Conservation (phyloP, 163 green algal species). For the Chlamydomonas reinhardtii region DNA sequence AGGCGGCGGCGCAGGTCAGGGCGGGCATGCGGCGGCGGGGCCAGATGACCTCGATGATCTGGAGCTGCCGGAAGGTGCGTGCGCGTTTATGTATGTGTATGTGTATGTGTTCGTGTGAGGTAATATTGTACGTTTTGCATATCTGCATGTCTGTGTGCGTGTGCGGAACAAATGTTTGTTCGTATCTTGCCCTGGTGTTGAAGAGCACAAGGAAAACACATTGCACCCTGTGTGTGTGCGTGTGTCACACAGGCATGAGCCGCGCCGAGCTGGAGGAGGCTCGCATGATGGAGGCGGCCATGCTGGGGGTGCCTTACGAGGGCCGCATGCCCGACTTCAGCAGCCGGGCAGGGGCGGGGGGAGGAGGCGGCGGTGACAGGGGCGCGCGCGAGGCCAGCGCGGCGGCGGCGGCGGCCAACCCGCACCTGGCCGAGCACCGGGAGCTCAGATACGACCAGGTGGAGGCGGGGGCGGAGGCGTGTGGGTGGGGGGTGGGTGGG, state of each 20-base stretch:
- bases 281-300: slow-evolving; percentile 85
- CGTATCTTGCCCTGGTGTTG: too few species aligned
- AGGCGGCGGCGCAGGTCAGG: neutral
- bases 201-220: too few species aligned
- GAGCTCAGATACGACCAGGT: slow-evolving; percentile 72
- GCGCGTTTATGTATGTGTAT: neutral
- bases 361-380: neutral
- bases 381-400: neutral
- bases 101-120: too few species aligned
- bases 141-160: too few species aligned
- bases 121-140: too few species aligned
- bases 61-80: slow-evolving; percentile 42
- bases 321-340: slow-evolving; percentile 68
- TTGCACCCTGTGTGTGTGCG: neutral
- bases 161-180: too few species aligned
- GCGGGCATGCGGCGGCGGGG: too few species aligned
- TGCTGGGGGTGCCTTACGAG: slow-evolving; percentile 83
- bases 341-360: neutral
- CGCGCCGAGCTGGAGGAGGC: slow-evolving; percentile 88
- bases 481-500: too few species aligned
- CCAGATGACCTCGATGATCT: slow-evolving; percentile 4
- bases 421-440: slow-evolving; percentile 46
- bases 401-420: too few species aligned
- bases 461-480: too few species aligned
- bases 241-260: slow-evolving; percentile 65